These are phyloP conservation scores for Pseudogymnoascus sp. DNA, from an alignment of 2,329 filamentous ascomycete genomes.

Conservation along the genomic window DNA sequence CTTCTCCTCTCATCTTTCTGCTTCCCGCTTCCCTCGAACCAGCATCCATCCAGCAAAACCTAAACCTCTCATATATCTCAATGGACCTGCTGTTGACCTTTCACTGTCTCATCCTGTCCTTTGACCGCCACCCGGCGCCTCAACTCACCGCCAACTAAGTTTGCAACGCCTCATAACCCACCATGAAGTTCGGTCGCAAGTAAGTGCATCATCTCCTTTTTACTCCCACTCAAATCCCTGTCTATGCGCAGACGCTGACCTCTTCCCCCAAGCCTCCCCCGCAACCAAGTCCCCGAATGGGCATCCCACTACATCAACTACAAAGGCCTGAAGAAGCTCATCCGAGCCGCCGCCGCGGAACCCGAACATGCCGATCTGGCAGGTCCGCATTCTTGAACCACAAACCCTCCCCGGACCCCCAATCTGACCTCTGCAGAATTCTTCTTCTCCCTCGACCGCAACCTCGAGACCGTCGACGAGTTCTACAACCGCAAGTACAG, in stretches of 20 bases:
- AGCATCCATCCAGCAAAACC: background rate
- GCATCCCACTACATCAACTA: slow-evolving; percentile 79
- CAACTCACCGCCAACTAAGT: background rate
- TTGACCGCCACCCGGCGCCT: slow-evolving; percentile 5
- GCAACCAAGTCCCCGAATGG: slow-evolving; percentile 85
- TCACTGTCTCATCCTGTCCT: background rate
- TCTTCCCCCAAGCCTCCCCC: slow-evolving; percentile 50
- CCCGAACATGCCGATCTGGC: slow-evolving; percentile 71
- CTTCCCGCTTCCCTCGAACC: background rate
- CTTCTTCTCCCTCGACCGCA: slow-evolving; percentile 92
- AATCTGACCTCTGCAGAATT: slow-evolving; percentile 61
- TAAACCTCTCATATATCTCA: slow-evolving; percentile 2
- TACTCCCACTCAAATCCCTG: background rate
- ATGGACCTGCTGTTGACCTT: background rate
- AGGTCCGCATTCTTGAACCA: slow-evolving; percentile 52
- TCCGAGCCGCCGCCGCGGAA: slow-evolving; percentile 66
- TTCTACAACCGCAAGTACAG: slow-evolving; percentile 96
- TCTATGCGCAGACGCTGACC: background rate
- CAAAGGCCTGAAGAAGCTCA: slow-evolving; percentile 88
- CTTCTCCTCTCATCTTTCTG: background rate
- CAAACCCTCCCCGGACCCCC: slow-evolving; percentile 20
- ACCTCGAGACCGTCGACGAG: slow-evolving; percentile 90
- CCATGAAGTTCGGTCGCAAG: slow-evolving; percentile 59
- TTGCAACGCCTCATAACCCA: slow-evolving; percentile 15
- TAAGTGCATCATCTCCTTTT: slow-evolving; percentile 30